These are phyloP conservation scores for Hypomyces rosellus DNA, from an alignment of 2,329 filamentous ascomycete species.

Conservation along the genomic window DNA sequence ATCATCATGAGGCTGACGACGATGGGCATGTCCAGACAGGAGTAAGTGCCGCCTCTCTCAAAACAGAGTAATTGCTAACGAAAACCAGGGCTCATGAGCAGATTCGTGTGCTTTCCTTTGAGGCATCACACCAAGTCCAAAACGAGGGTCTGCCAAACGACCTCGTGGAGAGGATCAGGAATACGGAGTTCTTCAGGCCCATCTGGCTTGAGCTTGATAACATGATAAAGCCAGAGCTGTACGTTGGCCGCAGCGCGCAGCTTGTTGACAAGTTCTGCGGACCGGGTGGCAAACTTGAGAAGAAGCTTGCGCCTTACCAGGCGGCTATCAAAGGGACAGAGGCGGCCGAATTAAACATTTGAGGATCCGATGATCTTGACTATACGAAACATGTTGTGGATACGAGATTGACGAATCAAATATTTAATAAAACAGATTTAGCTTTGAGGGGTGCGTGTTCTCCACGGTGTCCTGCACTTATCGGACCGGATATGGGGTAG, in stretches of 20 bases:
- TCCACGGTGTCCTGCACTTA: no score
- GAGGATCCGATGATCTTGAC: not conserved
- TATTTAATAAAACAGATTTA: no score
- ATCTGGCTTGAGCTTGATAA: conserved; percentile 63
- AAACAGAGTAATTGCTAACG: conserved; percentile 3
- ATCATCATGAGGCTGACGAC: conserved; percentile 75
- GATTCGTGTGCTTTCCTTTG: conserved; percentile 74
- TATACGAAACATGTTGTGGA: no score
- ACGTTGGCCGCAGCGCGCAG: conserved; percentile 37
- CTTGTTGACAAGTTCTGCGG: conserved; percentile 43
- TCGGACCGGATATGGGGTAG: no score
- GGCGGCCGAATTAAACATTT: conserved; percentile 10
- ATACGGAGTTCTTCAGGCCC: conserved; percentile 66
- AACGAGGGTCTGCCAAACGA: conserved; percentile 67
- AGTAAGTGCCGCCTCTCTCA: conserved; percentile 26
- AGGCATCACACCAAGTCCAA: conserved; percentile 59
- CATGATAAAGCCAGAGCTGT: conserved; percentile 57
- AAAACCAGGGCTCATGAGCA: conserved; percentile 62
- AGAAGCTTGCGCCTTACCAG: conserved; percentile 33
- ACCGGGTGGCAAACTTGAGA: conserved; percentile 30
- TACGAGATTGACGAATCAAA: no score
- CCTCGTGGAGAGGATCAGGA: conserved; percentile 69
- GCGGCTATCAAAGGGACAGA: conserved; percentile 24
- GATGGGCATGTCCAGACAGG: conserved; percentile 66
- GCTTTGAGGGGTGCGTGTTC: no score